Base-by-base conservation (phyloP, 129 eudicot species). In the Smallanthus sonchifolius region DNA sequence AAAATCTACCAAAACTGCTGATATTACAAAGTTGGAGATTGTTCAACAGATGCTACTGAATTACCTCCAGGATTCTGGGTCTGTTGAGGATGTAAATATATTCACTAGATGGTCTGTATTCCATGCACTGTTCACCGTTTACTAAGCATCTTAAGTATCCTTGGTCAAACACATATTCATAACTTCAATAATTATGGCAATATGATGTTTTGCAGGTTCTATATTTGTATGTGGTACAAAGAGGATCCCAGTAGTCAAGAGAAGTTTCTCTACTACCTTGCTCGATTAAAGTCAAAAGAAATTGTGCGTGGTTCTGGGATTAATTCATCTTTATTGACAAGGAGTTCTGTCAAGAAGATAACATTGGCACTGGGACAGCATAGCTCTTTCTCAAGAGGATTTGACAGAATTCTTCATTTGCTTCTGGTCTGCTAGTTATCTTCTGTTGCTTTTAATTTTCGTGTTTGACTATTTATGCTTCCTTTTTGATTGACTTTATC, bases 171-270 rank as follows among this genome's bases (percentile, higher is more conserved):
- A n/a, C 2, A 5, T 47, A 60, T 72, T 24, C 20, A 47, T 42
- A 24, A 24, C 30, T 24, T 24, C 0, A 24, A 24, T 76, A 35
- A 72, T 59, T 16, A 73, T 20, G 65, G 38, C 42, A 44, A 75
- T 59, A 36, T 38, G 73, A 72, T 69, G 52, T 78, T 63, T 32
- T 86, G 88, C 91, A 94, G 99, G 99, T 91, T 94, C 80, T 91
- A 91, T 85, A 86, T 94, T 66, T 91, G 96, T 84, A 75, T 91
- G 47, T 94, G 99, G 99, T 94, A 86, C 85, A 94, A 94, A 80
- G 97, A 94, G 37, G 97, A 86, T 76, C 91, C 92, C 65, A 68
- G 70, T 79, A 82, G 87, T 72, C 89, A 78, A 67, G 89, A 85
- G 45, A 87, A 86, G 82, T 82, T 88, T 70, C 55, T 56, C 75